These are phyloP conservation scores for Calonectria naviculata DNA, from an alignment of 2,329 filamentous ascomycete genomes.

Conservation along the genomic window DNA sequence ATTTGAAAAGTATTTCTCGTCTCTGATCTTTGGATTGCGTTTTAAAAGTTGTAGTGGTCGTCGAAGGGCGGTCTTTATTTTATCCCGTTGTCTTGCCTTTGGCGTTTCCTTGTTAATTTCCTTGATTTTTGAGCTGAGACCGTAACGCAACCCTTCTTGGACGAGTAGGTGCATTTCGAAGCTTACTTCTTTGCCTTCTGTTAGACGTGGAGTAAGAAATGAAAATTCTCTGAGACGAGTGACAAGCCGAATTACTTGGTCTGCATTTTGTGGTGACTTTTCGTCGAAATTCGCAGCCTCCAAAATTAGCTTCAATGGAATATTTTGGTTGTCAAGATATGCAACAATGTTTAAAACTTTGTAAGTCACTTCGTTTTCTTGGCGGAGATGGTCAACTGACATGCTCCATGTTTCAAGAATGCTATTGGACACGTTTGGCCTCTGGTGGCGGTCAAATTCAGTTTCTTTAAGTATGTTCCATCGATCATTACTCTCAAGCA, in stretches of 20 bases:
- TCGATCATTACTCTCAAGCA: constrained; percentile 35
- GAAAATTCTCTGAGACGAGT: constrained; percentile 47
- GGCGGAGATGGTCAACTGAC: constrained; percentile 44
- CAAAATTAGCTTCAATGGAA: constrained; percentile 42
- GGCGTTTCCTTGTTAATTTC: background rate
- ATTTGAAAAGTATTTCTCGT: constrained; percentile 33
- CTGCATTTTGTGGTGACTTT: background rate
- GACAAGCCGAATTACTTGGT: constrained; percentile 30
- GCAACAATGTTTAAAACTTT: constrained; percentile 44
- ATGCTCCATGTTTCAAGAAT: constrained; percentile 47
- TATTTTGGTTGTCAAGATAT: constrained; percentile 46
- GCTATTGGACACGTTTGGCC: constrained; percentile 43
- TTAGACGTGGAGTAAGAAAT: constrained; percentile 37
- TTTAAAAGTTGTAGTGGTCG: background rate
- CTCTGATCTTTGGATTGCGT: background rate
- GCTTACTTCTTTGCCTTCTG: background rate
- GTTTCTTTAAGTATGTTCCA: constrained; percentile 35
- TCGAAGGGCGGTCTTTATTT: background rate
- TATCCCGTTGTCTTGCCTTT: background rate
- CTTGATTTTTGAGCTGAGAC: background rate
- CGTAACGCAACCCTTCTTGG: constrained; percentile 40
- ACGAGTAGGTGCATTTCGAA: constrained; percentile 48
- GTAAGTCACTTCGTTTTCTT: constrained; percentile 41
- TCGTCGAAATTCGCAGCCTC: constrained; percentile 13
- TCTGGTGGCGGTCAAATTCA: constrained; percentile 42